A percentile compares a stretch with the other conserved stretches of the same genome.
phyloP scores from a whole-genome alignment of 768 basidiomycete genomes.

The Harrya chromipes region DNA sequence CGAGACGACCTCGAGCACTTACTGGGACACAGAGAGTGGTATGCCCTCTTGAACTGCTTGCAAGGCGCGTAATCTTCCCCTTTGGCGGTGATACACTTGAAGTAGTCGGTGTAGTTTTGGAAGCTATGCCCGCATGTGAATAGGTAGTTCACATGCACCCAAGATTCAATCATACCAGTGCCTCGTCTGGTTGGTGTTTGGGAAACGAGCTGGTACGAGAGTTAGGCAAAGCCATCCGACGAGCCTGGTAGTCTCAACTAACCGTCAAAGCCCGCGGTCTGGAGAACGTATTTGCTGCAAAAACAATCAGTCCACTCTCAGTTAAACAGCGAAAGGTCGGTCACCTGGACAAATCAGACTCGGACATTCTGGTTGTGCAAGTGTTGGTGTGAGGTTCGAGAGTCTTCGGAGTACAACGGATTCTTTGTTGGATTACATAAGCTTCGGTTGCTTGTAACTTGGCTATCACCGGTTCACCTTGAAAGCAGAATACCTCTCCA shows the following conservation, averaged over 20 bases:
- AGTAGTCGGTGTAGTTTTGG: slow-evolving; percentile 98
- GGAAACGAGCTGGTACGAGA: slow-evolving; percentile 68
- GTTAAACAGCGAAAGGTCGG: slow-evolving; percentile 1
- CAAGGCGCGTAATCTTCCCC: slow-evolving; percentile 98
- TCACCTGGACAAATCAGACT: slow-evolving; percentile 55
- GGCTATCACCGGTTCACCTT: too few relatives aligned
- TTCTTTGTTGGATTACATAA: slow-evolving; percentile 36
- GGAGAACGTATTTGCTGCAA: slow-evolving; percentile 78
- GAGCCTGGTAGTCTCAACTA: slow-evolving; percentile 16
- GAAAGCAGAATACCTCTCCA: too few relatives aligned
- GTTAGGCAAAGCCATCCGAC: slow-evolving; percentile 4
- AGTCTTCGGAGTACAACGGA: slow-evolving; percentile 22
- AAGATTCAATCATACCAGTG: slow-evolving; percentile 73
- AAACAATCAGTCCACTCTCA: slow-evolving; percentile 14
- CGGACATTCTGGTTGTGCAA: slow-evolving; percentile 57
- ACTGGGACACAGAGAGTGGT: slow-evolving; percentile 98
- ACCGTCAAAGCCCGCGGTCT: slow-evolving; percentile 96
- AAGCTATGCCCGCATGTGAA: slow-evolving; percentile 45
- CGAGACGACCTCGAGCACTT: slow-evolving; percentile 35
- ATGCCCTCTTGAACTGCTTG: slow-evolving; percentile 97
- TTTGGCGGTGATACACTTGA: slow-evolving; percentile 95
- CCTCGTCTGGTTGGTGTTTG: slow-evolving; percentile 90
- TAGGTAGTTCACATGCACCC: not conserved
- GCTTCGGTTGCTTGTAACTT: not conserved
- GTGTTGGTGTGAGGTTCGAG: slow-evolving; percentile 38